These are phyloP conservation scores for Annulohypoxylon bovei DNA, from an alignment of 495 filamentous ascomycete genomes.

Conservation along the genomic window DNA sequence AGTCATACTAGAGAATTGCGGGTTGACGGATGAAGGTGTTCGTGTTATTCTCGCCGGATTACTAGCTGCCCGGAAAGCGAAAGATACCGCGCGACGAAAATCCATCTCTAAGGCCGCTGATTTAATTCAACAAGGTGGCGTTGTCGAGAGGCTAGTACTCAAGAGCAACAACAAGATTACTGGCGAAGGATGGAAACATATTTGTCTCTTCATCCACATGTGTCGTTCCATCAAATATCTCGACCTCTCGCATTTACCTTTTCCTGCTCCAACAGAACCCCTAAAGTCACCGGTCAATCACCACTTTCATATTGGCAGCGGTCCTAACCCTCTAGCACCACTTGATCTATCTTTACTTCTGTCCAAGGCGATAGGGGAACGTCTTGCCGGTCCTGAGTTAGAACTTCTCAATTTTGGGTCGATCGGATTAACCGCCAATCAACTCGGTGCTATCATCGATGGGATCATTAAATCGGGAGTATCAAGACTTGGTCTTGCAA, in stretches of 20 bases:
- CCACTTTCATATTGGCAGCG: slow-evolving; percentile 28
- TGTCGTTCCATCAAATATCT: slow-evolving; percentile 85
- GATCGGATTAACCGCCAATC: slow-evolving; percentile 74
- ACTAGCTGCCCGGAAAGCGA: slow-evolving; percentile 77
- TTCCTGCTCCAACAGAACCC: slow-evolving; percentile 63
- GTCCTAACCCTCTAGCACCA: slow-evolving; percentile 27
- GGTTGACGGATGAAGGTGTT: slow-evolving; percentile 84
- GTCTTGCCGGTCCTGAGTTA: slow-evolving; percentile 77
- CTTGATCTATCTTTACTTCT: slow-evolving; percentile 62
- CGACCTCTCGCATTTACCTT: slow-evolving; percentile 86
- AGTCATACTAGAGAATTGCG: slow-evolving; percentile 84
- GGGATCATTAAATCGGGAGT: slow-evolving; percentile 78
- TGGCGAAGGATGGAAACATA: slow-evolving; percentile 88
- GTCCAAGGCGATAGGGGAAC: slow-evolving; percentile 76
- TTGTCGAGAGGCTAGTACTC: slow-evolving; percentile 87
- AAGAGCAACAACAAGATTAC: slow-evolving; percentile 88
- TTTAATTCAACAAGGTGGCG: slow-evolving; percentile 63
- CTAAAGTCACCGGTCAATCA: slow-evolving; percentile 35
- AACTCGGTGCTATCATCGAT: slow-evolving; percentile 77
- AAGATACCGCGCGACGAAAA: slow-evolving; percentile 54
- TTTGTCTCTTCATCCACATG: slow-evolving; percentile 89
- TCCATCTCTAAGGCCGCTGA: slow-evolving; percentile 45
- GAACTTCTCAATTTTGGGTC: slow-evolving; percentile 87
- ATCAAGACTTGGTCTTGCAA: slow-evolving; percentile 80
- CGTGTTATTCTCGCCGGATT: slow-evolving; percentile 87